Conservation (phyloP, 495 filamentous ascomycete genomes). For the Aspergillus taichungensis region DNA sequence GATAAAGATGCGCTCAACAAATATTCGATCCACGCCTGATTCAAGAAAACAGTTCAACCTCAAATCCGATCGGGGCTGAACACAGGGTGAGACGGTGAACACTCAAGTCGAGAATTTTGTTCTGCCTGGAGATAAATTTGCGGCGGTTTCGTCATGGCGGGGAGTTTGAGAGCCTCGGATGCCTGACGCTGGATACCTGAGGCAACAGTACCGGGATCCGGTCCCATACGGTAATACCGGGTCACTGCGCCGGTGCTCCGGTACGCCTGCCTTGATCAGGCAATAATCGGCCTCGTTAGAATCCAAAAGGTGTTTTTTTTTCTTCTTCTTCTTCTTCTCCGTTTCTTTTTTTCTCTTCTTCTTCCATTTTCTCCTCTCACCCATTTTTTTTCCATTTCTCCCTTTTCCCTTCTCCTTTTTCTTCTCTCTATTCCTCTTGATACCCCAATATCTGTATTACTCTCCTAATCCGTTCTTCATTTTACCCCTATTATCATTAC, state of each 20-base stretch:
- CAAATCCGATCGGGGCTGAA: neutral
- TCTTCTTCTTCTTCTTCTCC: slow-evolving; percentile 3
- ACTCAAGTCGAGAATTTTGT: slow-evolving; percentile 11
- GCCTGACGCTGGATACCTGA: no score
- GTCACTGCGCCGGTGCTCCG: neutral
- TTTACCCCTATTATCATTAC: slow-evolving; percentile 1
- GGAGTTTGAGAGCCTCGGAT: neutral
- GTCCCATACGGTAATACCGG: neutral
- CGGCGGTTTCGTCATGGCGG: slow-evolving; percentile 19
- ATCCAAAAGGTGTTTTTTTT: slow-evolving; percentile 1
- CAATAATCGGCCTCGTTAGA: neutral
- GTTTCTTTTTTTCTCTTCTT: neutral
- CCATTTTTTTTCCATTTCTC: slow-evolving; percentile 1
- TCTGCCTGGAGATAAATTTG: slow-evolving; percentile 15
- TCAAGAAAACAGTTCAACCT: no score
- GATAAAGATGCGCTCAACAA: no score
- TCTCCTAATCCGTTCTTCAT: neutral
- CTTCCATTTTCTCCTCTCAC: slow-evolving; percentile 2
- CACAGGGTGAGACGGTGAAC: neutral
- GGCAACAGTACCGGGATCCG: neutral
- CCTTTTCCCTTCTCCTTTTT: slow-evolving; percentile 3
- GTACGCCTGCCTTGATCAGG: neutral
- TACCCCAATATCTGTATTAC: neutral
- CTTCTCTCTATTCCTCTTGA: neutral
- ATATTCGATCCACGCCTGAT: no score